Base-by-base conservation (phyloP, 768 basidiomycete genomes). In the Zangia roseola region DNA sequence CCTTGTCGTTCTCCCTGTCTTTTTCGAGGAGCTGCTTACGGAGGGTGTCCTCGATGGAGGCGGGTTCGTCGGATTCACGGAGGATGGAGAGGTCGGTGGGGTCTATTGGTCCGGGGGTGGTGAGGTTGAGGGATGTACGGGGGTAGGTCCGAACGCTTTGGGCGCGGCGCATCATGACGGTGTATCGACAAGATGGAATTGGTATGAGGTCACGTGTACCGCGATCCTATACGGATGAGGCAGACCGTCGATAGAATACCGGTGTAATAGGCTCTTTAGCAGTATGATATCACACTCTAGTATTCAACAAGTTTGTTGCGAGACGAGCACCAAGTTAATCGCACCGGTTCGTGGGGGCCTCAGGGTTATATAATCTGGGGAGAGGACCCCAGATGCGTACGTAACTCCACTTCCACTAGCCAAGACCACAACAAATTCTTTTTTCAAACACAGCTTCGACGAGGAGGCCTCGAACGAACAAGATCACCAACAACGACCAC, bases 1-100 rank as follows among this genome's bases (percentile, higher is more conserved):
- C 86, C 70, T 76, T 84, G 67, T 88, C 86, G 52, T 80, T 82
- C 63, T 88, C 85, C 43, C 84, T 71, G 39, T 85, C 82, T 53
- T 81, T 83, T 39, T 86, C 85, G 23, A 84, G 63, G 37, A 89
- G 69, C 38, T 87, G 82, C 40, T 75, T 74, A 23, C 86, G 75
- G 26, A 89, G 71, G 8, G 74, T 65, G 46, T 86, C 85, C 61
- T 88, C 83, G 34, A 45, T 5, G 7, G 49, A 42, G 10, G 71
- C 67, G 10, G 77, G 69, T 49, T 86, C 84, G 28, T 79, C 76
- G 21, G 70, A 68, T 62, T 89, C 88, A 40, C 74, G 74, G 25
- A 89, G 69, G 19, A 77, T 59, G 31, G 80, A 76, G 5, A 89
- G 73, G 52, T 88, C 88, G 54, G 88, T 77, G 5, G 75, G 25